Evolutionary conservation across 306 rosid species (phyloP).

Genomic region (Elaeagnus macrophylla): DNA sequence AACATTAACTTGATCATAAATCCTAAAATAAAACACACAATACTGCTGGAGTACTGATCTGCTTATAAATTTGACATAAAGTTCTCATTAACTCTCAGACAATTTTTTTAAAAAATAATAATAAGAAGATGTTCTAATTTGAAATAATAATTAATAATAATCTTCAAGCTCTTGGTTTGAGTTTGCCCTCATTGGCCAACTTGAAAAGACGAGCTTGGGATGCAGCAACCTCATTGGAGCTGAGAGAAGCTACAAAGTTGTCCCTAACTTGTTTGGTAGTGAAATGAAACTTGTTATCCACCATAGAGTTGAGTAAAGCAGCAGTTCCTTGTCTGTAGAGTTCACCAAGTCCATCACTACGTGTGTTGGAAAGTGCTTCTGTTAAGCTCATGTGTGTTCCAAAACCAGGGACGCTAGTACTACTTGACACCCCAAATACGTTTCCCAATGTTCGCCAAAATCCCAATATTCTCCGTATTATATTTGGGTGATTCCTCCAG

Average conservation of each 20-base stretch:
- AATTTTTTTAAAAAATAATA: too few species aligned
- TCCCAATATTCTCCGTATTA: slow-evolving; percentile 80
- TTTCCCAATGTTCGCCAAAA: slow-evolving; percentile 87
- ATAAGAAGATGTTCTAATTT: slow-evolving; percentile 2
- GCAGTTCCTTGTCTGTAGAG: slow-evolving; percentile 83
- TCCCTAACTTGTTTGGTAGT: slow-evolving; percentile 64
- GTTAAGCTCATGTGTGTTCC: slow-evolving; percentile 45
- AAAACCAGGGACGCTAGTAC: slow-evolving; percentile 49
- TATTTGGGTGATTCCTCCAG: slow-evolving; percentile 74
- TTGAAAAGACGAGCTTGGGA: slow-evolving; percentile 66
- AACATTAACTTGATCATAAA: neutral
- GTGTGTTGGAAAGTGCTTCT: slow-evolving; percentile 78
- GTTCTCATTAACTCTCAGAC: too few species aligned
- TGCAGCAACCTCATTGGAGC: slow-evolving; percentile 64
- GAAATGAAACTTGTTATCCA: slow-evolving; percentile 58
- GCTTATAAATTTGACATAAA: neutral
- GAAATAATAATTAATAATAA: slow-evolving; percentile 7
- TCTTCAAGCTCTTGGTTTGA: slow-evolving; percentile 41
- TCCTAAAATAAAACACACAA: neutral
- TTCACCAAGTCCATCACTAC: slow-evolving; percentile 62
- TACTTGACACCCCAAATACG: slow-evolving; percentile 44
- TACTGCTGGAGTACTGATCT: neutral
- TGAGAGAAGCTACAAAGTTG: slow-evolving; percentile 42
- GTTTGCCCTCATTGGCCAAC: slow-evolving; percentile 73
- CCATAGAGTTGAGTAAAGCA: slow-evolving; percentile 68